Percentiles rank a stretch among this genome's conserved stretches.
These are phyloP conservation scores for Mollisiaceae sp. DNA, from an alignment of 2,329 filamentous ascomycete species.

Conservation along the genomic window DNA sequence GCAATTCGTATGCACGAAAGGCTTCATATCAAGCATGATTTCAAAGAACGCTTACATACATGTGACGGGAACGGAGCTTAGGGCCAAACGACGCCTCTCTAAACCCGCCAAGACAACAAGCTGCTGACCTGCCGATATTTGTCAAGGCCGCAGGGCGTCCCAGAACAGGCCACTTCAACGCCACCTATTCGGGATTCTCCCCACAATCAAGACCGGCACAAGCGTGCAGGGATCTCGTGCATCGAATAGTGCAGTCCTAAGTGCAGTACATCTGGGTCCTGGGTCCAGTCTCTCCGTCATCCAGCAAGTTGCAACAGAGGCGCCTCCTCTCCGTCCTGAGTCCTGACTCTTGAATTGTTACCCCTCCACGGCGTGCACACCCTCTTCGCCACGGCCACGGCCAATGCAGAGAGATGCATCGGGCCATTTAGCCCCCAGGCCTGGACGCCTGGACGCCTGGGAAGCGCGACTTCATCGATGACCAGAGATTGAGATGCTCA, in stretches of 20 bases:
- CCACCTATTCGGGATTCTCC: conserved; percentile 19
- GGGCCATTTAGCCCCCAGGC: conserved; percentile 19
- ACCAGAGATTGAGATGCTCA: conserved; percentile 8
- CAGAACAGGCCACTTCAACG: conserved; percentile 20
- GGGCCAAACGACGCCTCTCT: conserved; percentile 2
- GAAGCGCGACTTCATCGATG: conserved; percentile 16
- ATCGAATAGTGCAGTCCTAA: neutral
- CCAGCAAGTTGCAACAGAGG: conserved; percentile 15
- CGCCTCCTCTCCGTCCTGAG: conserved; percentile 16
- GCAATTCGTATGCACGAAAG: conserved; percentile 15
- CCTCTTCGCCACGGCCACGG: conserved; percentile 16
- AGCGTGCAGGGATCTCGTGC: conserved; percentile 16
- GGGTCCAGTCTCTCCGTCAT: conserved; percentile 14
- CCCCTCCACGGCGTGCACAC: conserved; percentile 10
- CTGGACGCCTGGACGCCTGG: conserved; percentile 9
- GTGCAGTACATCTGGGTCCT: too few species aligned
- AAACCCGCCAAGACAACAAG: conserved; percentile 9
- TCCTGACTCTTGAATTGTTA: too few species aligned
- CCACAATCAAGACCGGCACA: conserved; percentile 23
- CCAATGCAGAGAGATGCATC: conserved; percentile 19
- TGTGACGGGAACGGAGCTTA: neutral
- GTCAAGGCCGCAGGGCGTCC: conserved; percentile 21
- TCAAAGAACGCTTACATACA: neutral
- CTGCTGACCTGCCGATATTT: conserved; percentile 28
- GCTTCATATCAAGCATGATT: conserved; percentile 7